Percentiles rank a stretch among this genome's conserved stretches.
These are phyloP conservation scores for Fusarium liriodendri DNA, from an alignment of 2,329 filamentous ascomycete genomes.

Conservation along the genomic window DNA sequence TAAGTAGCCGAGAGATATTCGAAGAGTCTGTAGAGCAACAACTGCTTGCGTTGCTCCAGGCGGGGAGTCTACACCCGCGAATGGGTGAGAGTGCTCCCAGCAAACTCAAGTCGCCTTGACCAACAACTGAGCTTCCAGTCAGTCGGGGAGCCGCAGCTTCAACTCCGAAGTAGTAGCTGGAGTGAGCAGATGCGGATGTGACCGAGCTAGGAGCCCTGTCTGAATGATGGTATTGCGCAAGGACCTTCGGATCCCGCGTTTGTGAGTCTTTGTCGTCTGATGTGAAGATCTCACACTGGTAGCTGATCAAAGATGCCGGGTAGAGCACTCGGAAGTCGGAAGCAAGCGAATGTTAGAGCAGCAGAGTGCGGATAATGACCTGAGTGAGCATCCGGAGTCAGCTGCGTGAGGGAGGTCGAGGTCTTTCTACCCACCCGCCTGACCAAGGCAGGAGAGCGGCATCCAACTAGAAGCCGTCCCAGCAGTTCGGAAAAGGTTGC, in stretches of 20 bases:
- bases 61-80: background rate
- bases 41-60: background rate
- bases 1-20: background rate
- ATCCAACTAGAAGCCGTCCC: slow-evolving; percentile 34
- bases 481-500: slow-evolving; percentile 24
- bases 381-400: background rate
- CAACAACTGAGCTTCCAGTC: background rate
- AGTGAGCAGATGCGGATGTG: background rate
- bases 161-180: background rate
- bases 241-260: background rate
- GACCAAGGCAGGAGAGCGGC: background rate
- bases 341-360: background rate
- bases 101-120: background rate
- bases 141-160: background rate
- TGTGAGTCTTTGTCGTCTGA: background rate
- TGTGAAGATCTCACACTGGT: background rate
- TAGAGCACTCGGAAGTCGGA: background rate
- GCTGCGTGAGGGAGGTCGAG: background rate
- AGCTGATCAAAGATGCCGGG: background rate
- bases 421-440: slow-evolving; percentile 26
- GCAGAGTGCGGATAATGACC: background rate
- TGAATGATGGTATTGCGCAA: background rate
- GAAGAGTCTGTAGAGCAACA: background rate
- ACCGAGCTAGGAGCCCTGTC: background rate
- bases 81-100: background rate